These are phyloP conservation scores for Colletotrichum sp. DNA, from an alignment of 2,329 filamentous ascomycete species.

Conservation along the genomic window DNA sequence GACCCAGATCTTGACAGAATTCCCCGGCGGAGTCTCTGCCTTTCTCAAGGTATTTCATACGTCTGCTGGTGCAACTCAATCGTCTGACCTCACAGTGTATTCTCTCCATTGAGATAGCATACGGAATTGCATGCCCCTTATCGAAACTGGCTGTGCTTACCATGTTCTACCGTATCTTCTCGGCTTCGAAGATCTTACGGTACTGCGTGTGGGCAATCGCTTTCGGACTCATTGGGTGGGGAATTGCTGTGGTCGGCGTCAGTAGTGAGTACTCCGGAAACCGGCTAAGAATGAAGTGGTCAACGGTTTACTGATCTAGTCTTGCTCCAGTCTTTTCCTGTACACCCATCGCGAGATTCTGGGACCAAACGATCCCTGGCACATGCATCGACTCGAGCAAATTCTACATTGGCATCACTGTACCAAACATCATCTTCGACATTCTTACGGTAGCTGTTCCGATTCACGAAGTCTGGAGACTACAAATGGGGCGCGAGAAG, in stretches of 20 bases:
- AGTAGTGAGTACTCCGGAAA: background rate
- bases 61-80: background rate
- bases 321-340: background rate
- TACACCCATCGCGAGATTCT: background rate
- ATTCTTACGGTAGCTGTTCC: background rate
- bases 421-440: background rate
- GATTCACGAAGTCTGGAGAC: background rate
- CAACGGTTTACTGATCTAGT: background rate
- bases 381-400: background rate
- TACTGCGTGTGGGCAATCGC: background rate
- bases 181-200: background rate
- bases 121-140: background rate
- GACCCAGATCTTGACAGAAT: background rate
- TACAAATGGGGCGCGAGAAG: background rate
- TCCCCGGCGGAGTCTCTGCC: background rate
- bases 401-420: background rate
- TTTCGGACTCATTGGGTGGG: background rate
- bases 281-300: background rate
- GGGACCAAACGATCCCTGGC: background rate
- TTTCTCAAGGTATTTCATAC: background rate
- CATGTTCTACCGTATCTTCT: slow-evolving; percentile 5
- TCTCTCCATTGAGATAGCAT: background rate
- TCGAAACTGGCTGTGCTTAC: background rate
- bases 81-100: background rate
- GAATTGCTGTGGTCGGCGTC: background rate